phyloP scores from a whole-genome alignment of 257 asterid species.

The Rubia yunnanensis region DNA sequence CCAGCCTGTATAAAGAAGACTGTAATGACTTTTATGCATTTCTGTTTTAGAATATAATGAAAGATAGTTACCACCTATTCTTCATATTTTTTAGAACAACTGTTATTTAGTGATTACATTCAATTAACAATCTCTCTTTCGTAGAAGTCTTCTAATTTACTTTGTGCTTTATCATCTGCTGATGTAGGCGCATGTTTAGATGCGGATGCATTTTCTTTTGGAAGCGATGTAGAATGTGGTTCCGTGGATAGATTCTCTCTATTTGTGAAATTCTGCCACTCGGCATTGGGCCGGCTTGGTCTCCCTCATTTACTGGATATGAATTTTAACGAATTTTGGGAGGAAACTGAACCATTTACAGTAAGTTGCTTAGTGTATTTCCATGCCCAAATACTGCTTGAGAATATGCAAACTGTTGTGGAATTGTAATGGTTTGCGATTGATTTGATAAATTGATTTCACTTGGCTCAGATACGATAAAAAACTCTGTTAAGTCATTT shows the following conservation, averaged over 20 bases:
- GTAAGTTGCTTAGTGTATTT: constrained; percentile 37
- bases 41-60: constrained; percentile 14
- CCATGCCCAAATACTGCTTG: background rate
- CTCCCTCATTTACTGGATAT: constrained; percentile 39
- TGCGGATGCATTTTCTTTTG: constrained; percentile 21
- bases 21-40: constrained; percentile 24
- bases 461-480: background rate
- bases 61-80: background rate
- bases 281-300: constrained; percentile 63
- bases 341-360: constrained; percentile 44
- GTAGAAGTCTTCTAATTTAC: background rate
- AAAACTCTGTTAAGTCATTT: background rate
- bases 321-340: constrained; percentile 50
- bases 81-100: background rate
- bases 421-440: background rate
- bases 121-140: background rate
- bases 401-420: too few species aligned
- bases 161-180: constrained; percentile 6
- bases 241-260: constrained; percentile 34
- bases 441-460: too few species aligned
- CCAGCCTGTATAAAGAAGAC: constrained; percentile 19
- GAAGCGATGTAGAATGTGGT: constrained; percentile 15
- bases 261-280: constrained; percentile 56
- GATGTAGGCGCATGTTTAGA: constrained; percentile 37
- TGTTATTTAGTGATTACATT: background rate